Percentiles rank a stretch among this genome's conserved stretches.
Evolutionary conservation across 257 asterid genomes (phyloP).

Genomic region (Solanum chiquidenum): DNA sequence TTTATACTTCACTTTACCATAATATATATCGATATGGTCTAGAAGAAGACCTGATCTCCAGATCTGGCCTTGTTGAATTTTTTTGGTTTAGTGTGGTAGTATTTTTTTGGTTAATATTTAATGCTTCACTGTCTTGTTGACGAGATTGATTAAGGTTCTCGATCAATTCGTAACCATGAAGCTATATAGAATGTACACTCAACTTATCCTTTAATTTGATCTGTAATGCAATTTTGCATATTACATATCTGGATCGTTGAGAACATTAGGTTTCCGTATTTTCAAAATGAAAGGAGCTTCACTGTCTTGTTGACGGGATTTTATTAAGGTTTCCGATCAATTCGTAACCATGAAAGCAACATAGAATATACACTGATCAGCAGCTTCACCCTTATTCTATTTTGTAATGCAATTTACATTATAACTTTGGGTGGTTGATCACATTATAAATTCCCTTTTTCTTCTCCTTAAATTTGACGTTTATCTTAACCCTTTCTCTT

Average conservation of each 20-base stretch:
- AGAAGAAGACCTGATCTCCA: background rate
- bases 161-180: constrained; percentile 13
- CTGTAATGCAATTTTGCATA: background rate
- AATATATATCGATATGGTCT: background rate
- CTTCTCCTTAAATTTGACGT: background rate
- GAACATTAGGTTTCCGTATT: background rate
- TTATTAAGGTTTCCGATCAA: background rate
- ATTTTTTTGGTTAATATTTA: background rate
- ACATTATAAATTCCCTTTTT: background rate
- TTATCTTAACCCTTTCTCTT: background rate
- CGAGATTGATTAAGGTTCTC: background rate
- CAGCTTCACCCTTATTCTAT: background rate
- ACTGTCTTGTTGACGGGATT: constrained; percentile 11
- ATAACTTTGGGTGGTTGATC: background rate
- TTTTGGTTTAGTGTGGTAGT: background rate
- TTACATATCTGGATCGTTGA: background rate
- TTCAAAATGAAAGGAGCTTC: background rate
- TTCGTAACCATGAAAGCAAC: constrained; percentile 11
- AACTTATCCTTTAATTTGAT: background rate
- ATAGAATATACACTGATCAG: background rate
- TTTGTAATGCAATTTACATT: background rate
- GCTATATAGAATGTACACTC: background rate
- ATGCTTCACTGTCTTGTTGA: constrained; percentile 14
- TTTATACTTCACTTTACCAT: background rate
- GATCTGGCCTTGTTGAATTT: background rate